These are phyloP conservation scores for Salvia rosmarinus DNA, from an alignment of 257 asterid genomes.

Conservation along the genomic window DNA sequence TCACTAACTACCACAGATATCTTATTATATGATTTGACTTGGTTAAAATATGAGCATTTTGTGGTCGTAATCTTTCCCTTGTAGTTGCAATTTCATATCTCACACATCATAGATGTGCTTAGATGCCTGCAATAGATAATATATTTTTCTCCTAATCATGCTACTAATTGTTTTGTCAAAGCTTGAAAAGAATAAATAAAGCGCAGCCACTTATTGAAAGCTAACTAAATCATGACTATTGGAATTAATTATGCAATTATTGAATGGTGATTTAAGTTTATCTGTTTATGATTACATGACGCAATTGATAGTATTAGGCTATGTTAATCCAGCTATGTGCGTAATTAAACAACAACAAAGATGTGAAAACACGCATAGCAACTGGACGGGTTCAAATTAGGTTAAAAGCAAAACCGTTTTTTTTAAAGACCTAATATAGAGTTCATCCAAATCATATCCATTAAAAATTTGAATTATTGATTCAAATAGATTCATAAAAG, in stretches of 20 bases:
- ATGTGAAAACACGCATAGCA: not conserved
- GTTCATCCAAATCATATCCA: not conserved
- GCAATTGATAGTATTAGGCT: not conserved
- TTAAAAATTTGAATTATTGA: not conserved
- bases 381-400: not conserved
- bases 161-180: not conserved
- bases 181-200: not conserved
- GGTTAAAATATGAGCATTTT: slow-evolving; percentile 1
- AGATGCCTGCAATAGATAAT: slow-evolving; percentile 33
- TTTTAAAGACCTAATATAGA: not conserved
- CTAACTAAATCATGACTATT: slow-evolving; percentile 12
- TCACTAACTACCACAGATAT: too few species aligned
- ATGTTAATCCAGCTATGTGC: not conserved
- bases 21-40: slow-evolving; percentile 32
- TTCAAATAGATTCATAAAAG: too few species aligned
- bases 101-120: slow-evolving; percentile 28
- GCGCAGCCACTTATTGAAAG: slow-evolving; percentile 12
- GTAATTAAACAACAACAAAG: not conserved
- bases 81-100: not conserved
- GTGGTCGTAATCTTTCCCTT: slow-evolving; percentile 30
- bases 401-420: too few species aligned
- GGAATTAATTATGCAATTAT: slow-evolving; percentile 1
- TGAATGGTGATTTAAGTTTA: not conserved
- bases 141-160: slow-evolving; percentile 13
- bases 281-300: not conserved